phyloP scores from a whole-genome alignment of 2,329 filamentous ascomycete species.

The Thermomyces lanuginosus region DNA sequence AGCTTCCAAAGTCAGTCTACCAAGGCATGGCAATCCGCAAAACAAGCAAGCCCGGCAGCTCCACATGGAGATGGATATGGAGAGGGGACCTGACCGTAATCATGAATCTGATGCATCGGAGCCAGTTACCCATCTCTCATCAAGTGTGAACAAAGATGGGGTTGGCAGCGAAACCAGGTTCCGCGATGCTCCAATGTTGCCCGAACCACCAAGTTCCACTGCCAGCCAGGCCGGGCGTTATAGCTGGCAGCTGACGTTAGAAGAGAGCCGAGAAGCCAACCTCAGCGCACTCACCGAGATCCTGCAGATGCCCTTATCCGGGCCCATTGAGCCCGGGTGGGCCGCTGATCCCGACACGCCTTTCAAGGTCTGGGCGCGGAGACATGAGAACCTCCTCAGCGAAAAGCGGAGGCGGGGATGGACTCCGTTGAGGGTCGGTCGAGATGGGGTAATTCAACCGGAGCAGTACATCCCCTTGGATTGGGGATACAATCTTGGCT shows the following conservation, averaged over 20 bases:
- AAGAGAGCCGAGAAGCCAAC: slow-evolving; percentile 4
- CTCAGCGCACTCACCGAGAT: slow-evolving; percentile 1
- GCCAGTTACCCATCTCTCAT: too few relatives aligned
- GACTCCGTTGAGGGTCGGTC: slow-evolving; percentile 14
- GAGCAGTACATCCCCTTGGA: neutral
- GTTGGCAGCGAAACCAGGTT: neutral
- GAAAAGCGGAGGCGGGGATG: slow-evolving; percentile 16
- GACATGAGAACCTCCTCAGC: slow-evolving; percentile 16
- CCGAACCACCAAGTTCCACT: slow-evolving; percentile 1
- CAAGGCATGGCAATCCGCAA: neutral
- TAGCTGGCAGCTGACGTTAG: slow-evolving; percentile 4
- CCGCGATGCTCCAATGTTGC: slow-evolving; percentile 1
- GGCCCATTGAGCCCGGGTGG: slow-evolving; percentile 13
- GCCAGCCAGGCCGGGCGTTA: neutral
- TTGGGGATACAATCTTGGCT: neutral
- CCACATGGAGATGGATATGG: slow-evolving; percentile 13
- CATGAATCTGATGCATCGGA: too few relatives aligned
- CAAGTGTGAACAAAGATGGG: too few relatives aligned
- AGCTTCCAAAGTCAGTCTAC: slow-evolving; percentile 1
- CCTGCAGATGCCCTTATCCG: slow-evolving; percentile 7
- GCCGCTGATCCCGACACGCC: slow-evolving; percentile 21
- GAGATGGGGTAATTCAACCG: slow-evolving; percentile 18
- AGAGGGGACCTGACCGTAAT: too few relatives aligned
- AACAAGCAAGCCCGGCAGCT: neutral
- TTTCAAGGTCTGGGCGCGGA: slow-evolving; percentile 22